A percentile compares a stretch with the other conserved stretches of the same genome.
Conservation (phyloP, 2,329 filamentous ascomycete species). For the Alternaria novae-zelandiae region DNA sequence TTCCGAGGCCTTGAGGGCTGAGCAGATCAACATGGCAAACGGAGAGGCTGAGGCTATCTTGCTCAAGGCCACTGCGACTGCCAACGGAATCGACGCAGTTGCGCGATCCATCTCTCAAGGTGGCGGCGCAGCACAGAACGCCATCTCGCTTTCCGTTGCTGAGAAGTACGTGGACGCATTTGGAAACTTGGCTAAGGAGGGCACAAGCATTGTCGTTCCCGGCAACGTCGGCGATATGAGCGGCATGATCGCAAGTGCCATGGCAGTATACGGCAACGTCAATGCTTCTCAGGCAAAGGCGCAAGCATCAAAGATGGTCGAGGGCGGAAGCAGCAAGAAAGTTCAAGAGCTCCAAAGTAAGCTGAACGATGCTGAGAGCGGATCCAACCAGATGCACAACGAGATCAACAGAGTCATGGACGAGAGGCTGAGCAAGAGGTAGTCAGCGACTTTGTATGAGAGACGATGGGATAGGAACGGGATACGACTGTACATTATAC, state of each 20-base stretch:
- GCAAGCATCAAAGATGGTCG: constrained; percentile 60
- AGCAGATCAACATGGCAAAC: constrained; percentile 89
- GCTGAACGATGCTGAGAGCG: constrained; percentile 31
- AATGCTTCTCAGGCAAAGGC: constrained; percentile 77
- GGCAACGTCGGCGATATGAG: constrained; percentile 97
- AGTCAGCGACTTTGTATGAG: background rate
- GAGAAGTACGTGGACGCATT: constrained; percentile 99
- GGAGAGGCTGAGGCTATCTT: constrained; percentile 95
- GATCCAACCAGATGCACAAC: constrained; percentile 31
- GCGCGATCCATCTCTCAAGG: constrained; percentile 76
- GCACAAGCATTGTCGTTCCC: constrained; percentile 92
- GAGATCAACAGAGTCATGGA: constrained; percentile 47
- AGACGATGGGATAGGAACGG: constrained; percentile 2
- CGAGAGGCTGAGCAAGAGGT: constrained; percentile 41
- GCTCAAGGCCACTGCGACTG: constrained; percentile 84
- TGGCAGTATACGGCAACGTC: constrained; percentile 95
- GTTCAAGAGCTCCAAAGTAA: constrained; percentile 42
- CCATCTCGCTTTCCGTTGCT: constrained; percentile 85
- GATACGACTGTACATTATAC: constrained; percentile 39
- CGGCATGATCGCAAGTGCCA: constrained; percentile 93
- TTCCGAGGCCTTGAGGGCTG: constrained; percentile 85
- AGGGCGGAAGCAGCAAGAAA: constrained; percentile 27
- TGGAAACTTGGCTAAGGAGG: constrained; percentile 88
- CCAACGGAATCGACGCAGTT: constrained; percentile 85
- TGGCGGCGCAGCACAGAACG: constrained; percentile 76